phyloP scores from a whole-genome alignment of 352 stramenopile species.

The Globisporangium echinulatum region DNA sequence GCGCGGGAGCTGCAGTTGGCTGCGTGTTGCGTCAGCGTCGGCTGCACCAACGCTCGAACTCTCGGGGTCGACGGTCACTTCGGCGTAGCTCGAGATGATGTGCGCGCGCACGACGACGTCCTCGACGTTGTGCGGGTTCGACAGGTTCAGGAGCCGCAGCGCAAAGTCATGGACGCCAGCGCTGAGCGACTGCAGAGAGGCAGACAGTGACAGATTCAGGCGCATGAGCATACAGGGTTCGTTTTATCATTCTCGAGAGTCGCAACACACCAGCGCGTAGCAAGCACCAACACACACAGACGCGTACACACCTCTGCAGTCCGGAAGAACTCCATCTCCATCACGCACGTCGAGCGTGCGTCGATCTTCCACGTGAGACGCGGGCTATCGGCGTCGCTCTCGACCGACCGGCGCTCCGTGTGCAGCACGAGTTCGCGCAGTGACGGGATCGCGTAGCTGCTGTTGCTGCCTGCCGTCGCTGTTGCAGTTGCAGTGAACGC shows the following conservation, averaged over 20 bases:
- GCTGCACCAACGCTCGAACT: conserved; percentile 43
- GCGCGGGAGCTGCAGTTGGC: conserved; percentile 8
- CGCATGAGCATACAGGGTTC: not conserved
- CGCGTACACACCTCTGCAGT: conserved; percentile 43
- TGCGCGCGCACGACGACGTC: conserved; percentile 49
- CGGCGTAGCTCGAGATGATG: conserved; percentile 82
- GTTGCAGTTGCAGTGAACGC: not conserved
- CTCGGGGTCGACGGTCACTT: conserved; percentile 72
- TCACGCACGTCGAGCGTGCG: conserved; percentile 31
- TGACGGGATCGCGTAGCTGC: conserved; percentile 19
- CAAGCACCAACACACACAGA: not conserved
- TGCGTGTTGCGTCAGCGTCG: not conserved
- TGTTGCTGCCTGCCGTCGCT: not conserved
- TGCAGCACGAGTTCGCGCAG: conserved; percentile 37
- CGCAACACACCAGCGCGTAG: not conserved
- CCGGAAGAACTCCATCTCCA: conserved; percentile 68
- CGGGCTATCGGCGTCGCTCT: conserved; percentile 2
- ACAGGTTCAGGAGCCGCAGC: conserved; percentile 66
- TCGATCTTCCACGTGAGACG: conserved; percentile 48
- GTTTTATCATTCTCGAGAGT: no score
- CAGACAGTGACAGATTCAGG: not conserved
- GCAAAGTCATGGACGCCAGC: conserved; percentile 56
- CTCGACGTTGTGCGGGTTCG: conserved; percentile 79
- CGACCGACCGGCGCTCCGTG: conserved; percentile 18
- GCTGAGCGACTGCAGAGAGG: conserved; percentile 28